phyloP scores from a whole-genome alignment of 2,329 filamentous ascomycete species.

The Penicillium rolfsii region DNA sequence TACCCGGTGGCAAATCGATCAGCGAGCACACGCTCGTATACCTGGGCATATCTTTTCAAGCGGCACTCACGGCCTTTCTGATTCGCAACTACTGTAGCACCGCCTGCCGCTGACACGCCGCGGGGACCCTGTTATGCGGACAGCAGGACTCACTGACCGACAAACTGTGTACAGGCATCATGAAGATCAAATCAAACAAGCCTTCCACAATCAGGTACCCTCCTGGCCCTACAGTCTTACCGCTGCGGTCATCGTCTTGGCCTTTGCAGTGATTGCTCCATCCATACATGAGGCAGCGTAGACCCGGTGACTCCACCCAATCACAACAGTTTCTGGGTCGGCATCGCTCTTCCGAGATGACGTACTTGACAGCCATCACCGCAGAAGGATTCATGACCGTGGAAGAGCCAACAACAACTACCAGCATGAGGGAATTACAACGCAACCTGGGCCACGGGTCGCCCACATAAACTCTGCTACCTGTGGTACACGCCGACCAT shows the following conservation, averaged over 20 bases:
- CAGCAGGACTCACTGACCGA: constrained; percentile 4
- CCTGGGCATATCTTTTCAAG: not conserved
- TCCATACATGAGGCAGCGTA: not conserved
- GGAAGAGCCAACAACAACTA: not conserved
- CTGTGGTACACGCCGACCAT: constrained; percentile 5
- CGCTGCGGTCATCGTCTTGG: constrained; percentile 1
- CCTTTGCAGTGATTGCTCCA: not conserved
- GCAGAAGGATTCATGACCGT: not conserved
- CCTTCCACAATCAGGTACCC: constrained; percentile 2
- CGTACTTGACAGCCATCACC: constrained; percentile 12
- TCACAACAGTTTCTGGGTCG: constrained; percentile 10
- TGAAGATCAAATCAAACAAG: constrained; percentile 10
- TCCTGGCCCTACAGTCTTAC: not conserved
- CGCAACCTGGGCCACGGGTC: not conserved
- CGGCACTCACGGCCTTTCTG: not conserved
- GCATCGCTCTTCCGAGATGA: constrained; percentile 24
- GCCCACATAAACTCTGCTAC: constrained; percentile 10
- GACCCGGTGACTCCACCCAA: constrained; percentile 3
- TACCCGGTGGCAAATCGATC: not conserved
- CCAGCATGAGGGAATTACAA: not conserved
- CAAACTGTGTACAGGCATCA: not conserved
- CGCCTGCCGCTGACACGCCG: not conserved
- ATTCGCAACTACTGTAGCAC: not conserved
- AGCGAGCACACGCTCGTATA: not conserved
- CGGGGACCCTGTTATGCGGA: not conserved